These are phyloP conservation scores for Fusarium udum DNA, from an alignment of 2,329 filamentous ascomycete genomes.

Conservation along the genomic window DNA sequence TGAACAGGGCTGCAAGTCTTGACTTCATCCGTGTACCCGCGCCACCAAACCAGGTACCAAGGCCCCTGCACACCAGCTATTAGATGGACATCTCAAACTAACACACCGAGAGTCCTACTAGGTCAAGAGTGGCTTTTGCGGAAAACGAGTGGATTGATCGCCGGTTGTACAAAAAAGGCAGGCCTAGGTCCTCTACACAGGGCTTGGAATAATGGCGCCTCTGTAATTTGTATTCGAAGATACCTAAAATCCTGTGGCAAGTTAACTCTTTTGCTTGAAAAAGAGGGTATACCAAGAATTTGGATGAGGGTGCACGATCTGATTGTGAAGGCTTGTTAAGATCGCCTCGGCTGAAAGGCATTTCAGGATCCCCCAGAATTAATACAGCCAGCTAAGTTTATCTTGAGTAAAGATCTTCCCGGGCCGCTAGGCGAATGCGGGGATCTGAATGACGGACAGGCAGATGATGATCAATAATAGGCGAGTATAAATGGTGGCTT, in stretches of 20 bases:
- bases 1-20: not conserved
- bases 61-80: not conserved
- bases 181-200: not conserved
- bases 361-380: not conserved
- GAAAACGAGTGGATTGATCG: constrained; percentile 4
- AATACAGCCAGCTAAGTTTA: constrained; percentile 8
- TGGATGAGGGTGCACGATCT: not conserved
- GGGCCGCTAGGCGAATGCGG: constrained; percentile 17
- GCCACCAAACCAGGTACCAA: constrained; percentile 22
- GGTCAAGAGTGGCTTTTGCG: not conserved
- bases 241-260: not conserved
- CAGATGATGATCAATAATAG: not conserved
- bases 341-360: not conserved
- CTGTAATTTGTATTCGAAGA: not conserved
- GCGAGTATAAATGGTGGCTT: not conserved
- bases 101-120: not conserved
- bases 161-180: constrained; percentile 13
- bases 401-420: constrained; percentile 25
- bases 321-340: not conserved
- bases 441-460: constrained; percentile 8
- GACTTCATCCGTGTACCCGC: constrained; percentile 1
- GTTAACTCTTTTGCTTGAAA: not conserved
- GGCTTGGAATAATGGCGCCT: constrained; percentile 6
- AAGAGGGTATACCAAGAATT: too few species aligned
- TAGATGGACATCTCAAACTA: not conserved